Base-by-base conservation (phyloP, 2,329 filamentous ascomycete species). In the Truncatella angustata region DNA sequence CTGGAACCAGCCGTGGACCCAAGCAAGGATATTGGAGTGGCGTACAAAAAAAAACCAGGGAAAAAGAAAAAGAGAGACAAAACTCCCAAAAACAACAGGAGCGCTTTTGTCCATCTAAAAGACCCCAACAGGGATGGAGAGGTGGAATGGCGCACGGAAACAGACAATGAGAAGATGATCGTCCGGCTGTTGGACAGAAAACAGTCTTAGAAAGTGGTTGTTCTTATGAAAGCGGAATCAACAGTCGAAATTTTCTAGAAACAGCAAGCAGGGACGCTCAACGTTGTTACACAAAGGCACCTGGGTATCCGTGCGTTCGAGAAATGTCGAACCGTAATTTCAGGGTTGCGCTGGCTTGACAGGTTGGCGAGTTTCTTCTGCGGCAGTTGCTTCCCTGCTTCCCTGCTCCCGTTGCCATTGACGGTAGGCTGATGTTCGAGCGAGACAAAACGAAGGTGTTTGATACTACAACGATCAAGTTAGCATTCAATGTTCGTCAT, bases 321-420 rank as follows among this genome's bases (percentile, higher is more conserved):
- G 20, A 44, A 24, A 44, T 23, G 21, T 44, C 28, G 40, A 44
- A 44, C 24, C 40, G 40, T 44, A 23, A 24, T 24, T n/a, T n/a
- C 24, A 28, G 40, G 40, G 40, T 23, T 14, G 16, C 16, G 21
- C 40, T 23, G 24, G 28, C 21, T 12, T 44, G 40, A 44, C 40
- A 44, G 40, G 40, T 44, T 18, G 40, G 23, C 40, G 16, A 16
- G 24, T 44, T 44, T 21, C 40, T 44, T 44, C 28, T 44, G 21
- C 40, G 7, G 40, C 40, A 26, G 14, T 14, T 44, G 40, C 23
- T 24, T n/a, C 10, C n/a, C 28, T 44, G 40, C 40, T 44, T 44
- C n/a, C n/a, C 23, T 16, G 21, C 21, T 24, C n/a, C 21, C 5
- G 14, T 26, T 24, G 40, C n/a, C n/a, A n/a, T 26, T 44, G 40